Conservation (phyloP, 2,329 filamentous ascomycete genomes). For the Lachnellula cervina region DNA sequence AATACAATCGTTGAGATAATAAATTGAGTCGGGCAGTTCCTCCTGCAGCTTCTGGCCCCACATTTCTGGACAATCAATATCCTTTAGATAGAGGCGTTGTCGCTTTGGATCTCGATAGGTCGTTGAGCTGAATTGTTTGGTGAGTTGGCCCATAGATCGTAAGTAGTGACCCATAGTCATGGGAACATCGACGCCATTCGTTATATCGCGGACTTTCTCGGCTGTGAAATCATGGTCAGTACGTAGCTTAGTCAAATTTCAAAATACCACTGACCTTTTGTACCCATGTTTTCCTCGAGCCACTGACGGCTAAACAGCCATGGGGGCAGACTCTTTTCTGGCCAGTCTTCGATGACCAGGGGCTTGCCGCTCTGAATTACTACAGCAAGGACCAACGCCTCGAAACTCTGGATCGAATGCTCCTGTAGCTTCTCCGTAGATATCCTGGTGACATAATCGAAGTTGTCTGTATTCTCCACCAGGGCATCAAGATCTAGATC, state of each 20-base stretch:
- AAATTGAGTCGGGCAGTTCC: constrained; percentile 74
- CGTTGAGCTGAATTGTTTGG: constrained; percentile 71
- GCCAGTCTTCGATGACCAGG: constrained; percentile 83
- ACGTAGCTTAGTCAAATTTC: background rate
- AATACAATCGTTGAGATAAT: constrained; percentile 83
- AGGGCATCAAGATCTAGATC: constrained; percentile 72
- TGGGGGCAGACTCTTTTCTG: constrained; percentile 63
- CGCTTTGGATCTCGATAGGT: constrained; percentile 75
- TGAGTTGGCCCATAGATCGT: constrained; percentile 76
- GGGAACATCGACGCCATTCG: constrained; percentile 65
- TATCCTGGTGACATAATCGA: constrained; percentile 80
- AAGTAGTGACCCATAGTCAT: constrained; percentile 90
- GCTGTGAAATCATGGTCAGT: constrained; percentile 44
- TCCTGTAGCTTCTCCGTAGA: constrained; percentile 72
- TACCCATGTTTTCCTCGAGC: constrained; percentile 73
- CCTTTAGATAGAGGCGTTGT: constrained; percentile 91
- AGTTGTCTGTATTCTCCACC: constrained; percentile 75
- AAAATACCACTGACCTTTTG: constrained; percentile 57
- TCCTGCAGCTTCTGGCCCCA: constrained; percentile 79
- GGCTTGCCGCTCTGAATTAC: constrained; percentile 80
- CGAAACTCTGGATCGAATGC: constrained; percentile 73
- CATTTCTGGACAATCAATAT: constrained; percentile 87
- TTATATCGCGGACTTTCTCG: constrained; percentile 80
- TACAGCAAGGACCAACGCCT: constrained; percentile 83
- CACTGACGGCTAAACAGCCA: constrained; percentile 76